Evolutionary conservation across 1,284 basidiomycete genomes (phyloP).

Genomic region (Trichosporon ovoides): DNA sequence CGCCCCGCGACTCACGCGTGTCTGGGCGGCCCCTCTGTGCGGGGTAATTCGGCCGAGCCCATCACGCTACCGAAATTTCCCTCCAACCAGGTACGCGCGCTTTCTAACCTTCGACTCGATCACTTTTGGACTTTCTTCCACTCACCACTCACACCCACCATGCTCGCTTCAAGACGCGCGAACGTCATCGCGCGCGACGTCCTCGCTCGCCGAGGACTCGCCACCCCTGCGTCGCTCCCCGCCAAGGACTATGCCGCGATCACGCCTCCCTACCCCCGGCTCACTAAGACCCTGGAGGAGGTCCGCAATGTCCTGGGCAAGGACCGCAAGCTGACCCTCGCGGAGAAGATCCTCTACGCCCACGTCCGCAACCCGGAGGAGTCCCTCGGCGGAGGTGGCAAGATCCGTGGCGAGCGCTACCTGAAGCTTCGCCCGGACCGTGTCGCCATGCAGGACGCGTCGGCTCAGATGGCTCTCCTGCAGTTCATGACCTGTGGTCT

Average conservation of each 20-base stretch:
- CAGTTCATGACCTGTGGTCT: constrained; percentile 99
- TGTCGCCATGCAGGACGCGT: constrained; percentile 99
- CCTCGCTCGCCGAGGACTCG: constrained; percentile 30
- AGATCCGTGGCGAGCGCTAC: constrained; percentile 79
- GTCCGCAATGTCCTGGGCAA: constrained; percentile 68
- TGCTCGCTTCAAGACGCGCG: constrained; percentile 19
- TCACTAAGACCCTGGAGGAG: constrained; percentile 67
- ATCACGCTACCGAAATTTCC: not conserved
- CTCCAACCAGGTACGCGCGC: not conserved
- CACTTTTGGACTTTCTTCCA: not conserved
- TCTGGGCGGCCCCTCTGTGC: not conserved
- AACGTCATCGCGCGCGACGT: constrained; percentile 12
- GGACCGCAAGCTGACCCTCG: constrained; percentile 63
- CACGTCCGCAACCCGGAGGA: constrained; percentile 77
- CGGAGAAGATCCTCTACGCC: constrained; percentile 97
- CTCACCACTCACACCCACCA: constrained; percentile 6
- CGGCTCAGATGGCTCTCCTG: constrained; percentile 87
- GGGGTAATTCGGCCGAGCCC: constrained; percentile 4
- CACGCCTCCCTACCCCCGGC: constrained; percentile 77
- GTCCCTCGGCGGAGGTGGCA: constrained; percentile 61
- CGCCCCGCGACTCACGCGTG: not conserved
- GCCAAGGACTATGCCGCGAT: constrained; percentile 58
- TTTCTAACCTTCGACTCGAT: constrained; percentile 7
- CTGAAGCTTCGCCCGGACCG: constrained; percentile 85
- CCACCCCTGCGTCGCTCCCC: constrained; percentile 42